Evolutionary conservation across 78 protist species (phyloP).

Genomic region (Ministeria vibrans): DNA sequence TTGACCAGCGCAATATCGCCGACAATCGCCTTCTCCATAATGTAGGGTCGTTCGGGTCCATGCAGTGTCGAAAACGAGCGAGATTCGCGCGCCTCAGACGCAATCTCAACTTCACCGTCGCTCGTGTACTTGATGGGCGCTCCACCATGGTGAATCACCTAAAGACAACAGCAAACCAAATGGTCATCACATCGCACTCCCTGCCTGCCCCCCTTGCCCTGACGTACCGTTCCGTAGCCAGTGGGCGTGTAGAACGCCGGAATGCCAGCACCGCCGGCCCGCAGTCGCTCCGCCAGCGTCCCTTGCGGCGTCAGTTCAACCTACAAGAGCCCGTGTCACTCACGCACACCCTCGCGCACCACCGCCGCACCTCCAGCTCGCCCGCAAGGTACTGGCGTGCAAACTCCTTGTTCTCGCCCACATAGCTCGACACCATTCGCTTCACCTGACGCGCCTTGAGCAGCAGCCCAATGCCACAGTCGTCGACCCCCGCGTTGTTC

Average conservation of each 20-base stretch:
- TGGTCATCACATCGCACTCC: too few species aligned
- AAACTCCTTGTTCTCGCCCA: conserved; percentile 89
- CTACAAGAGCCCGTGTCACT: too few species aligned
- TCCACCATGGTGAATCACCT: conserved; percentile 81
- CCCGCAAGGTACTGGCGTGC: conserved; percentile 83
- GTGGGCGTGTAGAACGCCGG: conserved; percentile 95
- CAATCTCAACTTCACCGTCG: conserved; percentile 62
- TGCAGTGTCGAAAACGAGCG: not conserved
- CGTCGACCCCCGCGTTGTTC: conserved; percentile 87
- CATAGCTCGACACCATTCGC: conserved; percentile 88
- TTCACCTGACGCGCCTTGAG: conserved; percentile 69
- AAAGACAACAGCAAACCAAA: too few species aligned
- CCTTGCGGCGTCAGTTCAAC: conserved; percentile 94
- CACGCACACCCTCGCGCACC: too few species aligned
- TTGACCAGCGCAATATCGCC: conserved; percentile 86
- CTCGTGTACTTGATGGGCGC: conserved; percentile 74
- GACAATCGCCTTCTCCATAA: conserved; percentile 70
- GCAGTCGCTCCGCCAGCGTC: conserved; percentile 91
- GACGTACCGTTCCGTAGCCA: conserved; percentile 86
- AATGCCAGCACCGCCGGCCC: conserved; percentile 97
- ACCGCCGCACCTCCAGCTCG: conserved; percentile 90
- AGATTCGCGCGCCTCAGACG: conserved; percentile 57
- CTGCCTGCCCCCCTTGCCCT: too few species aligned
- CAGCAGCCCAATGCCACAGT: conserved; percentile 85
- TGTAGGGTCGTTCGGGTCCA: conserved; percentile 42